Evolutionary conservation across 163 green algal genomes (phyloP), one percentile per base, ranked within the genome.

Genomic region (Chloroidium sp.): DNA sequence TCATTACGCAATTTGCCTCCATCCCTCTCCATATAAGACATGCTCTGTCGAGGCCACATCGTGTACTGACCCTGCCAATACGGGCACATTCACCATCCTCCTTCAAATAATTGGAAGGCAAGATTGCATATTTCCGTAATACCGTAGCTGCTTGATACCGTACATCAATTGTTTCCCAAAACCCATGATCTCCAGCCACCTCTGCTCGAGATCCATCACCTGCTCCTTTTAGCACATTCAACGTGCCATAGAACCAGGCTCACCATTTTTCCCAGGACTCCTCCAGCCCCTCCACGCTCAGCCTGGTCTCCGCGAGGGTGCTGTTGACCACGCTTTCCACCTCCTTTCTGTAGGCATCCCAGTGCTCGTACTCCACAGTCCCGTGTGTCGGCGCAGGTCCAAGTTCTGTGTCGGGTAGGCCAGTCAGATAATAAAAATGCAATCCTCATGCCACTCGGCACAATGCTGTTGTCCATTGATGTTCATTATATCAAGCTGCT

Each of bases 291-390:
- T 59, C 58, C 2, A 62, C 62, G 8, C 13, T 59, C 62, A 84
- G 80, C 1, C 76, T 59, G 60, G 60, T 64, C 14, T 60, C 75
- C 80, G 78, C 61, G 0, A 69, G 8, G 4, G 59, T 8, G 64
- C 80, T 59, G 67, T 77, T 57, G 2, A 84, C 14, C 59, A 74
- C 59, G 2, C 57, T n/a, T 60, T 80, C 75, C 8, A 72, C 64
- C 80, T 84, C 62, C 64, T 8, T 1, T 3, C 69, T 76, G 2
- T 62, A 76, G 3, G 62, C 59, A 59, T 84, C 80, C 80, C 80
- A 84, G 3, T 4, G 64, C 3, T 64, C 57, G 2, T 61, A 14
- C 1, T 67, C 77, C 14, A 6, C 60, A 69, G 59, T 72, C 8
- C 64, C 6, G 6, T 6, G 8, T 10, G 64, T 10, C 64, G 64